These are phyloP conservation scores for Deakozyma indianensis DNA, from an alignment of 805 yeast species.

Conservation along the genomic window DNA sequence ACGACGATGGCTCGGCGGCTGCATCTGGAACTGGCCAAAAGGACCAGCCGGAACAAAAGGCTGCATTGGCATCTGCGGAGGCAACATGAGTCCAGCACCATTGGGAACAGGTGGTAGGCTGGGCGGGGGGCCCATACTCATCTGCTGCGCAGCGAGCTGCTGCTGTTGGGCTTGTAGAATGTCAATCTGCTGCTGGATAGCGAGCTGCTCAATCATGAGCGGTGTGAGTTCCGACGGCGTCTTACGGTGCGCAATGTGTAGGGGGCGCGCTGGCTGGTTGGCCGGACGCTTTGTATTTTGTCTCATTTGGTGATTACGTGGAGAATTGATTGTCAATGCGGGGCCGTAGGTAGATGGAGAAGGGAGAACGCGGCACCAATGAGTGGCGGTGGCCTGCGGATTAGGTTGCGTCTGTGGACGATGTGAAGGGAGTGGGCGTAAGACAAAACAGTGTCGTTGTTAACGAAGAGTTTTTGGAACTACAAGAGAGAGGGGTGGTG, in stretches of 20 bases:
- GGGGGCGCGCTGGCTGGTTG: not conserved
- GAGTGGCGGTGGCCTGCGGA: not conserved
- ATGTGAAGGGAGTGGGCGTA: not conserved
- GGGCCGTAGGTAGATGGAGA: not conserved
- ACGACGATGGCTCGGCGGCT: not conserved
- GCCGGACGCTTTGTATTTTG: slow-evolving; percentile 24
- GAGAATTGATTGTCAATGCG: not conserved
- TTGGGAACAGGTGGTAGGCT: not conserved
- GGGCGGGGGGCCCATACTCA: slow-evolving; percentile 3
- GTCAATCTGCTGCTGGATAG: slow-evolving; percentile 84
- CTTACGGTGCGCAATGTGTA: slow-evolving; percentile 93
- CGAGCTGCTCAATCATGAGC: slow-evolving; percentile 66
- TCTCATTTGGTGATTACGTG: not conserved
- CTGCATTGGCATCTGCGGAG: slow-evolving; percentile 2
- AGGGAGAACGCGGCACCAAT: not conserved
- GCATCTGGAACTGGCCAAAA: slow-evolving; percentile 1
- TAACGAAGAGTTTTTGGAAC: no score
- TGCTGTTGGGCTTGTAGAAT: slow-evolving; percentile 86
- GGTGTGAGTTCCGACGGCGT: slow-evolving; percentile 93
- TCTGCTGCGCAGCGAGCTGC: slow-evolving; percentile 50
- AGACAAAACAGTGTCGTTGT: not conserved
- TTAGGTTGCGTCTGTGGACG: not conserved
- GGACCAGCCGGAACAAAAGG: not conserved
- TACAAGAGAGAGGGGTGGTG: no score
- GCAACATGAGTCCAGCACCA: not conserved